phyloP scores from a whole-genome alignment of 331 rosid species.

The Phaseolus coccineus region DNA sequence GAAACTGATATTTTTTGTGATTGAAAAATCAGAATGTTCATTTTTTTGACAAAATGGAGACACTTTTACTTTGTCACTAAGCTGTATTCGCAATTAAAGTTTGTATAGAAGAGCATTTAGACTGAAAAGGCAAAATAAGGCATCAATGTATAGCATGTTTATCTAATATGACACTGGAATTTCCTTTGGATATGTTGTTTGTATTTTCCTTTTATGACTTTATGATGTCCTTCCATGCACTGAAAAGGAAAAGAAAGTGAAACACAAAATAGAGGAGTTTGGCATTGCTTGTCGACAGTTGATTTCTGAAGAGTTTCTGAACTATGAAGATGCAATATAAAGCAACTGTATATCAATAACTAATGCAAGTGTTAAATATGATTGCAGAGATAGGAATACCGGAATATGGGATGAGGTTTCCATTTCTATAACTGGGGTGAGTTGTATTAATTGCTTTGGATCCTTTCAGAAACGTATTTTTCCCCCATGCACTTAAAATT shows the following conservation, averaged over 20 bases:
- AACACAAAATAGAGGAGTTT: conserved; percentile 3
- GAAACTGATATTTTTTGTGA: conserved; percentile 29
- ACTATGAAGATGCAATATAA: conserved; percentile 12
- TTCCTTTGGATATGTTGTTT: conserved; percentile 4
- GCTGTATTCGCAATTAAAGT: neutral
- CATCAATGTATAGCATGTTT: conserved; percentile 24
- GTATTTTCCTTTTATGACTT: conserved; percentile 28
- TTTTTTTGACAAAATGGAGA: neutral
- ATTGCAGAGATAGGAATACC: conserved; percentile 92
- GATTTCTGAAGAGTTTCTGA: conserved; percentile 40
- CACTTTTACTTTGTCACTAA: neutral
- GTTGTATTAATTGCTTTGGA: conserved; percentile 47
- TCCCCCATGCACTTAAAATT: neutral
- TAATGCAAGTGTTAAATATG: conserved; percentile 37
- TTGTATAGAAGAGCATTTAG: conserved; percentile 28
- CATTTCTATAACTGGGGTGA: conserved; percentile 77
- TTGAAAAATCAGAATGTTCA: conserved; percentile 3
- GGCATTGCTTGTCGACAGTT: neutral
- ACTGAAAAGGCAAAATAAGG: conserved; percentile 17
- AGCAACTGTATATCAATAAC: conserved; percentile 31
- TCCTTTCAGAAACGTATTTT: conserved; percentile 18
- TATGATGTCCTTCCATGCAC: conserved; percentile 9
- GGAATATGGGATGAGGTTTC: conserved; percentile 99
- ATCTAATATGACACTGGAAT: conserved; percentile 15
- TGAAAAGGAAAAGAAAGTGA: conserved; percentile 10